A percentile compares a stretch with the other conserved stretches of the same genome.
phyloP scores from a whole-genome alignment of 2,329 filamentous ascomycete genomes.

The Claviceps maximensis region DNA sequence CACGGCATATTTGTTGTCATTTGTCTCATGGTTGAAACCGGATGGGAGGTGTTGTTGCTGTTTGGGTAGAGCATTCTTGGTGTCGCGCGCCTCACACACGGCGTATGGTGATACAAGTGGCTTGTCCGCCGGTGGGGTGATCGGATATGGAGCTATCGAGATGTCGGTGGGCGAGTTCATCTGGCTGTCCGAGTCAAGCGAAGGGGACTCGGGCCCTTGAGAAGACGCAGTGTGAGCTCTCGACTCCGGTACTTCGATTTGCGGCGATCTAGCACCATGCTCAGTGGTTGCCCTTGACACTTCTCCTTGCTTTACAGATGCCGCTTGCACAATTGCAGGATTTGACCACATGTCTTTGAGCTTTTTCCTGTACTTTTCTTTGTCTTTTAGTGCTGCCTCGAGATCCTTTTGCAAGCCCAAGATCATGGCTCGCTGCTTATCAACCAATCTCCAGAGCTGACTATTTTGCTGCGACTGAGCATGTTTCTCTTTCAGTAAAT shows the following conservation, averaged over 20 bases:
- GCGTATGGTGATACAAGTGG: constrained; percentile 26
- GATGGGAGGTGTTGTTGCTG: constrained; percentile 41
- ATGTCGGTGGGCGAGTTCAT: constrained; percentile 47
- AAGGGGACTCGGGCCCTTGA: constrained; percentile 2
- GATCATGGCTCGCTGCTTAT: constrained; percentile 92
- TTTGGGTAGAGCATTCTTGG: constrained; percentile 46
- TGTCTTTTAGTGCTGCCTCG: constrained; percentile 81
- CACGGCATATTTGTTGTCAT: constrained; percentile 33
- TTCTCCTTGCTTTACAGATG: constrained; percentile 11
- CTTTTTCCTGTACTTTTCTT: constrained; percentile 85
- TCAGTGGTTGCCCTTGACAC: constrained; percentile 3
- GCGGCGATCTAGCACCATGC: constrained; percentile 9
- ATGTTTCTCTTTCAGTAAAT: constrained; percentile 83
- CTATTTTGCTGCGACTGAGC: constrained; percentile 78
- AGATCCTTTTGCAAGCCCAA: constrained; percentile 88
- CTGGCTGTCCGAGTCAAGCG: constrained; percentile 32
- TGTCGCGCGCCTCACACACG: constrained; percentile 39
- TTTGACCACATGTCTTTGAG: constrained; percentile 57
- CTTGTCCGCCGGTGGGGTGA: constrained; percentile 47
- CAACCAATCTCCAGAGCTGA: constrained; percentile 88
- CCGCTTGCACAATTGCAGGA: constrained; percentile 19
- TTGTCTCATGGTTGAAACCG: constrained; percentile 41
- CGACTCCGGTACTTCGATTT: constrained; percentile 13
- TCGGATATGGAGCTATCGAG: constrained; percentile 48
- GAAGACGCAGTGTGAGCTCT: constrained; percentile 1